Evolutionary conservation across 768 basidiomycete genomes (phyloP).

Genomic region (Phylloporus rhodoxanthus): DNA sequence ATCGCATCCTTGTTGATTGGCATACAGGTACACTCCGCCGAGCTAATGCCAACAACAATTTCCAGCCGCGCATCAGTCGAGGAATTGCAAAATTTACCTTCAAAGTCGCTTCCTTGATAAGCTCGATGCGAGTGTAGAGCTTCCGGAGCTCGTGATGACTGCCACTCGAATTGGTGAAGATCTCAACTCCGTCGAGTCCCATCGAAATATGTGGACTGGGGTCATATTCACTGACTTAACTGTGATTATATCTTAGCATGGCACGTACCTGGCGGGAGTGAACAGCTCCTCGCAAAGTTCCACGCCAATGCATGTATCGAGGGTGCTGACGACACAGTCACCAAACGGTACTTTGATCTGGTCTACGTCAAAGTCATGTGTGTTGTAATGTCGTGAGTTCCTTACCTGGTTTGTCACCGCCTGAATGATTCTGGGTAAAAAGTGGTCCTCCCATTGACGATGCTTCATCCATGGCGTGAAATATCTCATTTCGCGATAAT

Average conservation of each 20-base stretch:
- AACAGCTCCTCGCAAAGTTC: conserved; percentile 98
- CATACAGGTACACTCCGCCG: conserved; percentile 95
- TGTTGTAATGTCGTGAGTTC: background rate
- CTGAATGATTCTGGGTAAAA: conserved; percentile 83
- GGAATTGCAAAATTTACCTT: conserved; percentile 50
- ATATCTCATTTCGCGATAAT: conserved; percentile 84
- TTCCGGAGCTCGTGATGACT: conserved; percentile 99
- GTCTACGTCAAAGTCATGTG: background rate
- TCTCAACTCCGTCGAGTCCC: conserved; percentile 98
- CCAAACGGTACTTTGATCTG: conserved; percentile 92
- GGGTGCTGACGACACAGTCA: conserved; percentile 87
- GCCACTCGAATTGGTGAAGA: conserved; percentile 97
- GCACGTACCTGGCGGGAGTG: conserved; percentile 79
- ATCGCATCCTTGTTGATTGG: conserved; percentile 98
- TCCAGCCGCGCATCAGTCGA: background rate
- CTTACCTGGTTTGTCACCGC: conserved; percentile 81
- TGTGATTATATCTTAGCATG: background rate
- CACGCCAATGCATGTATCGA: conserved; percentile 94
- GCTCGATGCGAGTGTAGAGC: conserved; percentile 80
- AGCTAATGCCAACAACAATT: conserved; percentile 45
- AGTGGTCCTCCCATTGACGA: conserved; percentile 85
- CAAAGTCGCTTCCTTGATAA: conserved; percentile 94
- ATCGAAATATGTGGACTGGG: conserved; percentile 90
- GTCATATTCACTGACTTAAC: background rate
- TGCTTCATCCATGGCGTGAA: conserved; percentile 96